Base-by-base conservation (phyloP, 139 green algal genomes). In the Yamagishiella unicocca region DNA sequence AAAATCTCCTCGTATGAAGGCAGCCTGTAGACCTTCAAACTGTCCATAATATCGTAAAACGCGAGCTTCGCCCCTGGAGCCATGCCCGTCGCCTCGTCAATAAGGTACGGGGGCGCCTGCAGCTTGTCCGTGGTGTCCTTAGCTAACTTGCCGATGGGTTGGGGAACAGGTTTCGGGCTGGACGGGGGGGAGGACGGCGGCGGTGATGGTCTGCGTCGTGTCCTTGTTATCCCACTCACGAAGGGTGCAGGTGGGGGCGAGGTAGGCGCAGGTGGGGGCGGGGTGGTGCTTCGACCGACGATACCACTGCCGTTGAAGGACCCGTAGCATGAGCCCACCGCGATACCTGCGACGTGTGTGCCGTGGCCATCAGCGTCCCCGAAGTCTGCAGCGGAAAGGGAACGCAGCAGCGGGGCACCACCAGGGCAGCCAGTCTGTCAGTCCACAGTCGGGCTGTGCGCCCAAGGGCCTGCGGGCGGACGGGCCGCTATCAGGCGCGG, bases 341-440 rank as follows among this genome's bases (percentile, higher is more conserved):
- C 66, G 9, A 91, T 96, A 38, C 95, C 97, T 40, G 42, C 73
- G 42, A 96, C 95, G 90, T 99, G 97, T 6, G 96, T 99, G 64
- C 97, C 97, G 81, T 99, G 97, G 1, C 96, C 95, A 40, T 96
- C 92, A 22, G 58, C 73, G 88, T 99, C 97, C 0, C 66, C 81
- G 29, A 87, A 78, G 33, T 75, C 81, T 85, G 79, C 2, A 43
- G 42, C 1, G 2, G 43, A 5, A 40, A n/a, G n/a, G n/a, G n/a
- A n/a, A n/a, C n/a, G n/a, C n/a, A n/a, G n/a, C n/a, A n/a, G n/a
- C n/a, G n/a, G n/a, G n/a, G n/a, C n/a, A n/a, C n/a, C n/a, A n/a
- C n/a, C n/a, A n/a, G n/a, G n/a, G n/a, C n/a, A n/a, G n/a, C n/a
- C n/a, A n/a, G n/a, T n/a, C n/a, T n/a, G n/a, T n/a, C n/a, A n/a